phyloP scores from a whole-genome alignment of 257 asterid genomes.

The Ilex aquifolium region DNA sequence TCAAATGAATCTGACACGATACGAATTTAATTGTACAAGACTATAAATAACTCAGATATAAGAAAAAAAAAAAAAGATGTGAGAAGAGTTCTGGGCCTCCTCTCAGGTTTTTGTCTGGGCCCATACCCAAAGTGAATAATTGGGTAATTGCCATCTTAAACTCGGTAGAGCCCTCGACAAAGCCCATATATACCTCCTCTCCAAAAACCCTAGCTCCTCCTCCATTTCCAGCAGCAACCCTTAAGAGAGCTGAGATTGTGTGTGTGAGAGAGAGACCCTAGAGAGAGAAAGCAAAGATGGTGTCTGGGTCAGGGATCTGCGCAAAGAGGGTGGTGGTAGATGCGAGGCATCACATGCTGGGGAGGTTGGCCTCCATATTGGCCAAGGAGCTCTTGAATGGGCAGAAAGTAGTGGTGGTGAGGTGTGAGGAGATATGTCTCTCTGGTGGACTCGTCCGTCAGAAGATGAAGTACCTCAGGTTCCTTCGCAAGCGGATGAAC shows the following conservation, averaged over 20 bases:
- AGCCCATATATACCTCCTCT: too few relatives aligned
- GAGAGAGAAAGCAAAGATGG: slow-evolving; percentile 20
- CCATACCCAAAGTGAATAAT: too few relatives aligned
- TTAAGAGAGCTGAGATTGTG: background rate
- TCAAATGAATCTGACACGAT: too few relatives aligned
- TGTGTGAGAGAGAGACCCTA: background rate
- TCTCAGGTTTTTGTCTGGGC: too few relatives aligned
- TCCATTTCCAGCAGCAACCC: background rate
- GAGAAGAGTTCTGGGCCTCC: too few relatives aligned
- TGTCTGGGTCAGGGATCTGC: slow-evolving; percentile 44
- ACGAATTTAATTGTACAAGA: too few relatives aligned
- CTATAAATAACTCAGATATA: too few relatives aligned
- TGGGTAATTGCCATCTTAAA: too few relatives aligned
- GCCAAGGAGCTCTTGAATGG: slow-evolving; percentile 45
- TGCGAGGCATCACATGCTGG: slow-evolving; percentile 49
- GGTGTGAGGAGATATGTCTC: slow-evolving; percentile 47
- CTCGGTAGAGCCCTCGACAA: too few relatives aligned
- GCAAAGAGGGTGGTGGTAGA: slow-evolving; percentile 40
- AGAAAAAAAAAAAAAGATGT: too few relatives aligned
- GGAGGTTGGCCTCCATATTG: slow-evolving; percentile 35
- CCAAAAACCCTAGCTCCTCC: background rate
- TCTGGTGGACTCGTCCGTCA: slow-evolving; percentile 49
- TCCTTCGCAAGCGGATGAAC: slow-evolving; percentile 42
- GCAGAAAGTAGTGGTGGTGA: slow-evolving; percentile 37
- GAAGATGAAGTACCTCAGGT: slow-evolving; percentile 44